A percentile compares a stretch with the other conserved stretches of the same genome.
These are phyloP conservation scores for Kodamaea sp. DNA, from an alignment of 1,139 yeast species.

Conservation along the genomic window DNA sequence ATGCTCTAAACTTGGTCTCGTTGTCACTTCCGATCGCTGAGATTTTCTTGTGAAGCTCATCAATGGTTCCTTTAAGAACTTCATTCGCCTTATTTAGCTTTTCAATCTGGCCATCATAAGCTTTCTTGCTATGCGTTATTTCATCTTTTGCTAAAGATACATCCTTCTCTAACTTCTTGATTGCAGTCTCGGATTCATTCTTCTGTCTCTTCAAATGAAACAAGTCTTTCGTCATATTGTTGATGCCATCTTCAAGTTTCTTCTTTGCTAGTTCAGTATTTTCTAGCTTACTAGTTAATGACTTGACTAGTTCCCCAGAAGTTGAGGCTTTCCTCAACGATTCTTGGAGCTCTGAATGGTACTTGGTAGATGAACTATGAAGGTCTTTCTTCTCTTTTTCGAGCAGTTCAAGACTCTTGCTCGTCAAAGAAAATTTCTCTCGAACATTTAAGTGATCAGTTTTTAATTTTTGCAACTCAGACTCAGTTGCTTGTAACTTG, in stretches of 20 bases:
- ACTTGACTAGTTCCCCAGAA: slow-evolving; percentile 22
- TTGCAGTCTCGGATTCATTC: slow-evolving; percentile 48
- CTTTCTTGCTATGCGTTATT: slow-evolving; percentile 13
- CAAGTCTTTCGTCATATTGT: slow-evolving; percentile 85
- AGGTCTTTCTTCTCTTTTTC: slow-evolving; percentile 16
- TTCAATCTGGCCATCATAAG: slow-evolving; percentile 26
- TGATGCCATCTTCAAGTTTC: slow-evolving; percentile 84
- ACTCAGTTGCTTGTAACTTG: slow-evolving; percentile 35
- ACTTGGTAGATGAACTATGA: slow-evolving; percentile 30
- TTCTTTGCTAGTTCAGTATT: slow-evolving; percentile 48
- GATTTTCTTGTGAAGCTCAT: slow-evolving; percentile 22
- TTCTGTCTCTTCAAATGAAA: slow-evolving; percentile 65
- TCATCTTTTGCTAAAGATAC: slow-evolving; percentile 16
- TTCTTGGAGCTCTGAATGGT: slow-evolving; percentile 32
- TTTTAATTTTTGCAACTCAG: slow-evolving; percentile 32
- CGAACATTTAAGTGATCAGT: slow-evolving; percentile 9
- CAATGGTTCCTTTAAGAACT: slow-evolving; percentile 24
- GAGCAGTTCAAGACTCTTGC: slow-evolving; percentile 12
- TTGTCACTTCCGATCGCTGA: slow-evolving; percentile 12
- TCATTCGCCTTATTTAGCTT: slow-evolving; percentile 24
- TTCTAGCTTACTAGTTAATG: slow-evolving; percentile 29
- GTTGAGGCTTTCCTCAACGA: slow-evolving; percentile 23
- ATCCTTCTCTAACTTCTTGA: slow-evolving; percentile 45
- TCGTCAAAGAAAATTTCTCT: slow-evolving; percentile 6
- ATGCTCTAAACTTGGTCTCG: slow-evolving; percentile 19